Evolutionary conservation across 306 rosid genomes (phyloP).

Genomic region (Casuarina cunninghamiana): DNA sequence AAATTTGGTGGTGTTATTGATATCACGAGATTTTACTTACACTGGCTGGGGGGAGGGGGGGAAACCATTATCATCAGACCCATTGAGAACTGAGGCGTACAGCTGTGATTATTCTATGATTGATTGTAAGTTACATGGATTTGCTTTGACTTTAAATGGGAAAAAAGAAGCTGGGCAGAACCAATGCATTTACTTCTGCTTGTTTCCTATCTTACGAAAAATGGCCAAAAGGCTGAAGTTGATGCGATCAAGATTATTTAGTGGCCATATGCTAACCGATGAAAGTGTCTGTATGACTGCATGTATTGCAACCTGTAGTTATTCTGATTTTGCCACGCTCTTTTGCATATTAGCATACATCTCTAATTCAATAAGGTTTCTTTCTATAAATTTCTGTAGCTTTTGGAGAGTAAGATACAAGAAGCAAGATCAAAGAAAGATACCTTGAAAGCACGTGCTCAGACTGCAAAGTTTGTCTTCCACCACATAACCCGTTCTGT

Average conservation of each 20-base stretch:
- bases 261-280: not conserved
- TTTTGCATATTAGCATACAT: not conserved
- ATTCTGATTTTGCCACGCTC: not conserved
- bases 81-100: not conserved
- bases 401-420: slow-evolving; percentile 64
- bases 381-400: slow-evolving; percentile 35
- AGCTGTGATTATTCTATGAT: not conserved
- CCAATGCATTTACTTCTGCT: not conserved
- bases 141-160: not conserved
- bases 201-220: not conserved
- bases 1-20: not conserved
- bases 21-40: not conserved
- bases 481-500: slow-evolving; percentile 10
- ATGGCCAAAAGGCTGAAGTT: not conserved
- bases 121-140: not conserved
- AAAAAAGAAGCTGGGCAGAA: not conserved
- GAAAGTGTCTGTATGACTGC: not conserved
- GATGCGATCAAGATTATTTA: not conserved
- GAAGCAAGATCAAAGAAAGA: slow-evolving; percentile 66
- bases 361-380: not conserved
- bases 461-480: slow-evolving; percentile 51
- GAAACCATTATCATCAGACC: not conserved
- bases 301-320: not conserved
- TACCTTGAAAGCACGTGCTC: slow-evolving; percentile 65
- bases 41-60: not conserved